Evolutionary conservation across 306 rosid genomes (phyloP), one percentile per base, ranked within the genome.

Genomic region (Comarum palustre): DNA sequence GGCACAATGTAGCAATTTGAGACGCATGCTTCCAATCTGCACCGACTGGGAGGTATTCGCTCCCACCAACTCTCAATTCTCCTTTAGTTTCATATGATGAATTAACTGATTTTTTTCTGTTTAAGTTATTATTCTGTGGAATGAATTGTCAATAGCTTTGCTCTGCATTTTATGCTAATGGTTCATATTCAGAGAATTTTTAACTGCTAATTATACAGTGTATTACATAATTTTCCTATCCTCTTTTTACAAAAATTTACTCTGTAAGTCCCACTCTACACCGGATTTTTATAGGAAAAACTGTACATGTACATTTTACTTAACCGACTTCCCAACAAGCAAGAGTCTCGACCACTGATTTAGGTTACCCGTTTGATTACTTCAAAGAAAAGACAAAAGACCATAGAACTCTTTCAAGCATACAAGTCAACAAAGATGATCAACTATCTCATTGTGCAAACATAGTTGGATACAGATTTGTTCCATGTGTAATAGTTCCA

Each of bases 11-110:
- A 84, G 99, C 86, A 91, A 94, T 81, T 81, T 94, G 77, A 89
- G 79, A 74, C 84, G 88, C 78, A 86, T 90, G 90, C 99, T 94
- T 83, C 97, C 99, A 19, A 84, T 91, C 77, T 94, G 99, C 86
- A 84, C 86, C 0, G 93, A 91, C 77, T 94, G 99, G 97, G 99
- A 94, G 99, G 99, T 93, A 74, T 60, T 54, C 55, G 71, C 78
- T 55, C 12, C n/a, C 59, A 48, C 66, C 17, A 29, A 62, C 27
- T 54, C 72, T 51, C 38, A 58, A 50, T 57, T 68, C 41, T 32
- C 63, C 43, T 75, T 72, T 64, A 2, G 25, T 73, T 39, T 71
- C 24, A 55, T 66, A 7, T 50, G 73, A 63, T 51, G 47, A 58
- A 62, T 10, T 34, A 58, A 65, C 14, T 13, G 7, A 38, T 31